Evolutionary conservation across 148 eudicot species (phyloP).

Genomic region (Agrostemma githago): DNA sequence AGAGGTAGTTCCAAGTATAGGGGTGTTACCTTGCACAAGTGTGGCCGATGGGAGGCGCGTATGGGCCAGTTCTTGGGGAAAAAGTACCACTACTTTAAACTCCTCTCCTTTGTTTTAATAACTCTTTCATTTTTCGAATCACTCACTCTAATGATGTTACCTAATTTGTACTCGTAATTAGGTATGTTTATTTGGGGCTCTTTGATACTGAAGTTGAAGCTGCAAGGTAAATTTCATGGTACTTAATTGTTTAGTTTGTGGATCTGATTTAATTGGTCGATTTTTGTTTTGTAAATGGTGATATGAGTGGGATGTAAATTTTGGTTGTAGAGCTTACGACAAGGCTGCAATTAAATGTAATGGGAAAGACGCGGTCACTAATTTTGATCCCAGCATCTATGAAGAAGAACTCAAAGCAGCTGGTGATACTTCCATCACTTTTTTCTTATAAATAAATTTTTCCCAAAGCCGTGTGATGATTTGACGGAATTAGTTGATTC

Average conservation of each 20-base stretch:
- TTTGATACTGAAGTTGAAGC: conserved; percentile 96
- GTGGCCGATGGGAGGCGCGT: conserved; percentile 99
- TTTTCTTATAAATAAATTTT: not conserved
- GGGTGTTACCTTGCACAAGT: conserved; percentile 96
- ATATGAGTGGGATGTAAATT: not conserved
- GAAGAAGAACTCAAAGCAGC: conserved; percentile 60
- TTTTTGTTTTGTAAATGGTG: too few relatives aligned
- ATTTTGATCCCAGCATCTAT: conserved; percentile 84
- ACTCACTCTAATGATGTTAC: not conserved
- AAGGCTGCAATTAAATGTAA: conserved; percentile 90
- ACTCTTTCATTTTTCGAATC: not conserved
- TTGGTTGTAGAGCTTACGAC: conserved; percentile 72
- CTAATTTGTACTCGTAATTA: conserved; percentile 20
- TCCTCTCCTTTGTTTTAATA: too few relatives aligned
- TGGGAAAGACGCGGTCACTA: conserved; percentile 94
- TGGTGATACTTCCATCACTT: conserved; percentile 14
- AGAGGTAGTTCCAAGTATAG: conserved; percentile 96
- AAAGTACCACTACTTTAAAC: conserved; percentile 44
- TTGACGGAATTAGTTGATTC: not conserved
- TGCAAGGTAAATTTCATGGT: conserved; percentile 53
- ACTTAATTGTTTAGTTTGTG: not conserved
- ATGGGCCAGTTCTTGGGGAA: conserved; percentile 98
- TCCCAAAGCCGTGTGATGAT: too few relatives aligned
- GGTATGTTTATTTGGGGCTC: conserved; percentile 95
- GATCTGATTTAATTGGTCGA: not conserved